phyloP scores from a whole-genome alignment of 306 rosid species.

The Vigna reflexopilosa region DNA sequence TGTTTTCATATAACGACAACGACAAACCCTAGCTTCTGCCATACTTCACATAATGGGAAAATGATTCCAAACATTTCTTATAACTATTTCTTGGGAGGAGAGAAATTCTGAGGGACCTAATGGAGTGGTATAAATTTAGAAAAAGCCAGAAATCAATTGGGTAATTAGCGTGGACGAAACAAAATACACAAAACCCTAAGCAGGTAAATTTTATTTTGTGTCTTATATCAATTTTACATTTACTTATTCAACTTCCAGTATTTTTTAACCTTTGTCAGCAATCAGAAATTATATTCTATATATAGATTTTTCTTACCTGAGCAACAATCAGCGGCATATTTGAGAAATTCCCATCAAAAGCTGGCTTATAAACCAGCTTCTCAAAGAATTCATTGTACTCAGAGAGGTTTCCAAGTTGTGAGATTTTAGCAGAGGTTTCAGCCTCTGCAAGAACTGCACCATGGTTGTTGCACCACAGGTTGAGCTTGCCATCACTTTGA shows the following conservation, averaged over 20 bases:
- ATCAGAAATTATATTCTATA: background rate
- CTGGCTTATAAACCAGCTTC: constrained; percentile 66
- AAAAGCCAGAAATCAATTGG: background rate
- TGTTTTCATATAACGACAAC: constrained; percentile 27
- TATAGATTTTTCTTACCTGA: constrained; percentile 59
- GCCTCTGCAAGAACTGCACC: constrained; percentile 73
- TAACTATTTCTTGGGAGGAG: constrained; percentile 25
- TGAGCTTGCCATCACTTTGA: constrained; percentile 61
- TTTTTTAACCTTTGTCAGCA: background rate
- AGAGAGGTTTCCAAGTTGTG: constrained; percentile 74
- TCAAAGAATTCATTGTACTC: constrained; percentile 65
- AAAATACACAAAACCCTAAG: background rate
- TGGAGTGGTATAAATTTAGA: background rate
- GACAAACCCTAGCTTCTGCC: constrained; percentile 38
- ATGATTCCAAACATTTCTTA: constrained; percentile 1
- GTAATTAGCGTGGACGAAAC: background rate
- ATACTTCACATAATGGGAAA: background rate
- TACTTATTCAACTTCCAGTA: background rate
- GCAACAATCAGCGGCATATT: constrained; percentile 77
- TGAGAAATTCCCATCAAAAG: constrained; percentile 62
- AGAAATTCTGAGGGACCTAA: background rate
- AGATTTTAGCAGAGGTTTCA: constrained; percentile 43
- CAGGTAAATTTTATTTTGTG: background rate
- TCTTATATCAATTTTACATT: background rate
- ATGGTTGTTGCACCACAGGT: constrained; percentile 72